Evolutionary conservation across 2,329 filamentous ascomycete genomes (phyloP), one percentile per base, ranked within the genome.

Genomic region (Cadophora sp.): DNA sequence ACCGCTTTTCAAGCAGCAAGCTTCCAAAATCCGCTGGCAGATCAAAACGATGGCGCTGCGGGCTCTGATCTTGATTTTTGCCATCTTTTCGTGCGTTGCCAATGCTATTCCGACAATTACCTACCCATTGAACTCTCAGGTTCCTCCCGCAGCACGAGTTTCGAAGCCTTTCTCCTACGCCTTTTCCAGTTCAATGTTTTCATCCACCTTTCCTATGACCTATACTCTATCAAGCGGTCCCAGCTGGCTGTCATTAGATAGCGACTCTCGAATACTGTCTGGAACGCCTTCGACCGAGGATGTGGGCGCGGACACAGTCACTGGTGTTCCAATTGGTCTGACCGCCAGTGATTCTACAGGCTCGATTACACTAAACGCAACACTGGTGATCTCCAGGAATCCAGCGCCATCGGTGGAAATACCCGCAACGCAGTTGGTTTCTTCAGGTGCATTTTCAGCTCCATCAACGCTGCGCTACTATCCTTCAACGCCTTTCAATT

Each of bases 81-180:
- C 69, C 46, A 68, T 74, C 56, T 68, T 71, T 51, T 63, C 71
- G 73, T 68, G 48, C 40, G 27, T 73, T 48, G 56, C 66, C 22
- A 59, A 69, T 71, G 81, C 80, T 58, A 75, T 75, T 67, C 78
- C 80, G 71, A 75, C 72, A 67, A 76, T 83, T 60, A 82, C 83
- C 58, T 95, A 94, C 73, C 93, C 93, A 0, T 84, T 97, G 79
- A 97, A 96, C 79, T 89, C 92, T 2, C 94, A 97, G 79, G 85
- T 97, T 0, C 93, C 93, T 37, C 90, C 91, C 3, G 90, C 94
- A 64, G 93, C 92, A 24, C 86, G 91, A 72, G 83, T 92, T 68
- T 86, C 85, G 50, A 77, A 90, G 73, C 83, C 84, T 2, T 96
- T 93, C 79, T 86, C 83, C 11, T 93, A 94, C 76, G 83, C 86